Evolutionary conservation across 2,329 filamentous ascomycete species (phyloP).

Genomic region (Fusarium lateritium): DNA sequence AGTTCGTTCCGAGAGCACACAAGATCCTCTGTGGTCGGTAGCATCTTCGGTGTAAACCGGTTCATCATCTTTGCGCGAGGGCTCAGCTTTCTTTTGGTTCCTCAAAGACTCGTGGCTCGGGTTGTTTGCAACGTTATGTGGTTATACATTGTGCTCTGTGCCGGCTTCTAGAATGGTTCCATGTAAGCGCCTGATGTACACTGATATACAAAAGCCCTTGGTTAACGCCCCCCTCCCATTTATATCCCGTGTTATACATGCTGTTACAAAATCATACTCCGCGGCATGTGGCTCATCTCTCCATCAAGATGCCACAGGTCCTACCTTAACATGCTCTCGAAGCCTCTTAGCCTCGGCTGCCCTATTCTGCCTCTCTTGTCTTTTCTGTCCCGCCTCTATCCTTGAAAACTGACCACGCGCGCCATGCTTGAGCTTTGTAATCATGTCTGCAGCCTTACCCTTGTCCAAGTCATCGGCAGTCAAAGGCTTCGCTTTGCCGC

Average conservation of each 20-base stretch:
- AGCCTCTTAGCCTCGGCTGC: conserved; percentile 58
- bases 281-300: conserved; percentile 14
- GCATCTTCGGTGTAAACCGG: conserved; percentile 26
- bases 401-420: conserved; percentile 74
- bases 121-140: conserved; percentile 6
- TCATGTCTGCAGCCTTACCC: conserved; percentile 89
- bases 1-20: conserved; percentile 12
- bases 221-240: conserved; percentile 19
- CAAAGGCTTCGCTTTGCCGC: conserved; percentile 67
- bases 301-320: conserved; percentile 58
- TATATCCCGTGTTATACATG: conserved; percentile 30
- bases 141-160: conserved; percentile 12
- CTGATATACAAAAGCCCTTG: conserved; percentile 1
- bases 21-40: conserved; percentile 10
- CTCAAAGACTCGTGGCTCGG: conserved; percentile 17
- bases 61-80: conserved; percentile 1
- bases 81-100: neutral
- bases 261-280: conserved; percentile 25
- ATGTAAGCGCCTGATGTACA: conserved; percentile 6
- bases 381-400: conserved; percentile 67
- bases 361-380: conserved; percentile 57
- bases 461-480: conserved; percentile 75
- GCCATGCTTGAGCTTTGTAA: conserved; percentile 91
- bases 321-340: conserved; percentile 69
- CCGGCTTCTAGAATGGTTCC: conserved; percentile 29